Evolutionary conservation across 2,329 filamentous ascomycete species (phyloP), one percentile per base, ranked within the genome.

Genomic region (Waltergamsia citrina): DNA sequence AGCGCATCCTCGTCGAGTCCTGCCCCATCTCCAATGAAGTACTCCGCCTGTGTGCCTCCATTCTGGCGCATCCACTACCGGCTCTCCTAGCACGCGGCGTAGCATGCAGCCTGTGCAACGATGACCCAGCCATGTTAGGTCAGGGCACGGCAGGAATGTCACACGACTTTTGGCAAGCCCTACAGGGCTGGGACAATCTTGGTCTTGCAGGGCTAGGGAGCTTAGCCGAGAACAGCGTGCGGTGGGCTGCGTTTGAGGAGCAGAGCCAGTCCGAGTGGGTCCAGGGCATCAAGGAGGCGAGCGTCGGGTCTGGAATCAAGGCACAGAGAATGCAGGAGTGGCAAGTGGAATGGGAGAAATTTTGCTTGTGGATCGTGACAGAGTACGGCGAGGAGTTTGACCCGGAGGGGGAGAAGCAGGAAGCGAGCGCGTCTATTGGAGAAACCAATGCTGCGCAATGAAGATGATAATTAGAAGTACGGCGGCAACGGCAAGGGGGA

Each of bases 11-110:
- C 6, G 65, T 96, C 37, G 92, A 96, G 56, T 84, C 79, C 46
- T 96, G 88, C 54, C 88, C 88, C 1, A 87, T 94, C 38, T 87
- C 81, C 11, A 94, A 94, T 57, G 87, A 94, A 53, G 79, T 93
- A 3, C 69, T 94, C 8, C 74, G 86, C 1, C 72, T 94, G 14
- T 85, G 83, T 36, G 74, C 77, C 38, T 84, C 77, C 27, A 79
- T 93, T 50, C 74, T 81, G 57, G 71, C 75, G 2, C 86, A 94
- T 51, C 81, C 87, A 1, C 67, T 95, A 1, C 88, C 88, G 0
- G 84, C 86, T 0, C 69, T 96, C 1, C 67, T 96, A 4, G 80
- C 90, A 1, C 77, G 87, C 28, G 90, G 90, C 18, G 85, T 96
- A 2, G 57, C 84, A 5, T 90, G 87, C 48, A 77, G 81, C 9